These are phyloP conservation scores for Coemansia sp. DNA, from an alignment of 192 early-diverging fungal genomes.

Conservation along the genomic window DNA sequence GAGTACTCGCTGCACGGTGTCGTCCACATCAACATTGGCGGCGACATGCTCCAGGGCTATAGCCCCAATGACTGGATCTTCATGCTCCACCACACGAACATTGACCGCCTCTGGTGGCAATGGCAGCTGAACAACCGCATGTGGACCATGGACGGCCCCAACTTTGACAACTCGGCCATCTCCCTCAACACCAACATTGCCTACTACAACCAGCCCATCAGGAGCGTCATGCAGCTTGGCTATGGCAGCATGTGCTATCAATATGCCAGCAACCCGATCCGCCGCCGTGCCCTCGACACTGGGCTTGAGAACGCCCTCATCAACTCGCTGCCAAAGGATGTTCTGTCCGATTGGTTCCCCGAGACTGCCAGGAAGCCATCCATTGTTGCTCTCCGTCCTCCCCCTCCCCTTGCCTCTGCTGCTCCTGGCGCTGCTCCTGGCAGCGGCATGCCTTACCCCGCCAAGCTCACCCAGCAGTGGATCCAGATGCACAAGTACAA, in stretches of 20 bases:
- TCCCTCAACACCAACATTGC: constrained; percentile 28
- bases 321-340: constrained; percentile 23
- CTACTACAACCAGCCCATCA: constrained; percentile 41
- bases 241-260: constrained; percentile 55
- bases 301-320: constrained; percentile 11
- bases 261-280: constrained; percentile 45
- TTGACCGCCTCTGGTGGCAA: constrained; percentile 55
- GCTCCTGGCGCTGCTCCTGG: not conserved
- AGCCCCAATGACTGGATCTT: constrained; percentile 57
- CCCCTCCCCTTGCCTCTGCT: not conserved
- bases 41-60: constrained; percentile 50
- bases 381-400: not conserved
- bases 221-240: constrained; percentile 53
- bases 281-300: constrained; percentile 22
- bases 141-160: constrained; percentile 49
- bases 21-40: constrained; percentile 53
- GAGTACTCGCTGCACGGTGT: constrained; percentile 53
- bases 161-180: constrained; percentile 23
- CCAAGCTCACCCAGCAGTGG: constrained; percentile 34
- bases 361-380: constrained; percentile 17
- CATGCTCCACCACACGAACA: constrained; percentile 54
- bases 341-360: constrained; percentile 42
- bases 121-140: constrained; percentile 45
- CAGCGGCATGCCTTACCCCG: constrained; percentile 36
- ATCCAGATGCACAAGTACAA: constrained; percentile 39